phyloP scores from a whole-genome alignment of 129 eudicot species.

The Scalesia atractyloides region DNA sequence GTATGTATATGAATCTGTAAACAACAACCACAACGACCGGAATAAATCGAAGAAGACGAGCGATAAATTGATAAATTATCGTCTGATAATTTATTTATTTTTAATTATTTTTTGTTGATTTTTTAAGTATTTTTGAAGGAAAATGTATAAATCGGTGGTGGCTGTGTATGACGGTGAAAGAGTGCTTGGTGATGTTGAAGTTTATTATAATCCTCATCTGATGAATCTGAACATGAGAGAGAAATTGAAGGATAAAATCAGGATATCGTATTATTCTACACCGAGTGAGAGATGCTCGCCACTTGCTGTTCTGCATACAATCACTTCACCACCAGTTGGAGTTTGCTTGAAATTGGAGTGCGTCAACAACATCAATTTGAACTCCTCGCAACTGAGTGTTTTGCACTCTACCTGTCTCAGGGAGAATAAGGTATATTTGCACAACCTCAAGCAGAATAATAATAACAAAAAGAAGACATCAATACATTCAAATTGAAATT shows the following conservation, averaged over 20 bases:
- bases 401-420: conserved; percentile 94
- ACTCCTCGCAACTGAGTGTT: conserved; percentile 69
- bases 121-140: conserved; percentile 18
- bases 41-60: conserved; percentile 34
- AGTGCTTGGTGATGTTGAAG: conserved; percentile 76
- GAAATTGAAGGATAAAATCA: conserved; percentile 55
- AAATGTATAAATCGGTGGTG: conserved; percentile 68
- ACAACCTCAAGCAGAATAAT: conserved; percentile 17
- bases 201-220: conserved; percentile 41
- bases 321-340: conserved; percentile 49
- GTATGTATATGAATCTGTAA: conserved; percentile 35
- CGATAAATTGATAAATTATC: conserved; percentile 9
- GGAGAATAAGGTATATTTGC: conserved; percentile 89
- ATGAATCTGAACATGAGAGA: conserved; percentile 41
- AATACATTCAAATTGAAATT: conserved; percentile 7
- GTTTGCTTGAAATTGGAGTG: conserved; percentile 84
- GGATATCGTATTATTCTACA: conserved; percentile 62
- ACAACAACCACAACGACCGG: conserved; percentile 33
- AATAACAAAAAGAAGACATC: conserved; percentile 18
- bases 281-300: conserved; percentile 96
- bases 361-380: conserved; percentile 33
- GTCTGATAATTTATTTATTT: conserved; percentile 13
- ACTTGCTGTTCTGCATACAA: conserved; percentile 86
- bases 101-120: background rate
- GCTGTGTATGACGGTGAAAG: conserved; percentile 75